Evolutionary conservation across 179 eudicot species (phyloP).

Genomic region (Heliamphora pulchella): DNA sequence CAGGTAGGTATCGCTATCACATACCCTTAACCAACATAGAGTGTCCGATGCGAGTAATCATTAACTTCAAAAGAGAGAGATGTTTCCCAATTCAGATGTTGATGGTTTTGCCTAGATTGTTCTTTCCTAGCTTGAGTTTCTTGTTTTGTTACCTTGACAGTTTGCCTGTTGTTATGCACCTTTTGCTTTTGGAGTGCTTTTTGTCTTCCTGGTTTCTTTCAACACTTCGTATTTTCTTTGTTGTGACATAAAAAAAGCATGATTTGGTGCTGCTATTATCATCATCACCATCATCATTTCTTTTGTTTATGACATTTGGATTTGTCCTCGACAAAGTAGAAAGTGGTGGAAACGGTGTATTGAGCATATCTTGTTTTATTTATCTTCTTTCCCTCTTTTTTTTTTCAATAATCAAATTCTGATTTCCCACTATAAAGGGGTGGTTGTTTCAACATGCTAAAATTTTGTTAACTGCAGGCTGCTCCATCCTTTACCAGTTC

Average conservation of each 20-base stretch:
- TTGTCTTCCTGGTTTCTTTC: background rate
- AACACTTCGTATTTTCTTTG: background rate
- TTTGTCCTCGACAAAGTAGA: background rate
- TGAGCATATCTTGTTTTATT: background rate
- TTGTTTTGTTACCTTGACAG: background rate
- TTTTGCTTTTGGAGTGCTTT: background rate
- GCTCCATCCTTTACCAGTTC: constrained; percentile 95
- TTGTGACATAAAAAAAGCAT: background rate
- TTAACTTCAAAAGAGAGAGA: too few species aligned
- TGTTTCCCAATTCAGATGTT: too few species aligned
- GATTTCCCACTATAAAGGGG: background rate
- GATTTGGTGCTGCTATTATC: too few species aligned
- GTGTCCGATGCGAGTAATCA: too few species aligned
- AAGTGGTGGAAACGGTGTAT: background rate
- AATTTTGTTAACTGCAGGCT: constrained; percentile 49
- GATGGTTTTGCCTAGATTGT: too few species aligned
- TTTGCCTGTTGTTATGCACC: background rate
- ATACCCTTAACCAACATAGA: too few species aligned
- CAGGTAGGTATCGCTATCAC: too few species aligned
- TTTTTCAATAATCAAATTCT: background rate
- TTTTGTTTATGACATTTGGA: constrained; percentile 6
- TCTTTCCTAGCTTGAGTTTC: too few species aligned
- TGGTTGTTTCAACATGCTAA: constrained; percentile 1
- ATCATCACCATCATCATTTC: background rate
- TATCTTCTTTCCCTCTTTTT: constrained; percentile 9